Evolutionary conservation across 257 asterid genomes (phyloP), one percentile per base, ranked within the genome.

Genomic region (Penstemon newberryi): DNA sequence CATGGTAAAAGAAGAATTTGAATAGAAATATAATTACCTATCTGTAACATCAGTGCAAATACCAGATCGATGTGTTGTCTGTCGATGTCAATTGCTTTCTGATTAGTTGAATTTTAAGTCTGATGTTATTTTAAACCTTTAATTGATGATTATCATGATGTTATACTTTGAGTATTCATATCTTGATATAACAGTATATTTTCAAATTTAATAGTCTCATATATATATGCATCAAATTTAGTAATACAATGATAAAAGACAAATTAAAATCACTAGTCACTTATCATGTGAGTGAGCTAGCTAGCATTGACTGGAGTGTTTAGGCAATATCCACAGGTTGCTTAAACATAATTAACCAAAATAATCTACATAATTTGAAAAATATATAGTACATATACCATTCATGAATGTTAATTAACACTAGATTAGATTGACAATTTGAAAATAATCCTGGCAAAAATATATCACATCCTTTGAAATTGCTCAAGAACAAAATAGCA

Each of bases 351-450:
- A 52, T 69, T 38, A 59, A 60, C 19, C 51, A 59, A 37, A 13
- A 66, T 50, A 54, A 66, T 64, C 74, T 75, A 74, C 83, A 72
- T 71, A 71, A 67, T 65, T 71, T 75, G 67, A 73, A 70, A 61
- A 54, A 65, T 44, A 39, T 47, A 45, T 57, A 39, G 41, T 69
- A 37, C 66, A 52, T 7, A 59, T 7, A 36, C 39, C 12, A 56
- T 39, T 55, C 60, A 44, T 49, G 15, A 49, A 69, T 37, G 25
- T 38, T 39, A 49, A 45, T 56, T 59, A 18, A 70, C 19, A 41
- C 50, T 47, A 64, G 65, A 64, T 7, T 39, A 50, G 54, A 70
- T 56, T 43, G 63, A 66, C 62, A 45, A 54, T 33, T 59, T 8
- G 11, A n/a, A 49, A 9, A 11, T 9, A 42, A 63, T 7, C 40